Percentiles rank a stretch among this genome's conserved stretches.
Conservation (phyloP, 371 early-diverging fungal species). For the Saksenaea vasiformis region DNA sequence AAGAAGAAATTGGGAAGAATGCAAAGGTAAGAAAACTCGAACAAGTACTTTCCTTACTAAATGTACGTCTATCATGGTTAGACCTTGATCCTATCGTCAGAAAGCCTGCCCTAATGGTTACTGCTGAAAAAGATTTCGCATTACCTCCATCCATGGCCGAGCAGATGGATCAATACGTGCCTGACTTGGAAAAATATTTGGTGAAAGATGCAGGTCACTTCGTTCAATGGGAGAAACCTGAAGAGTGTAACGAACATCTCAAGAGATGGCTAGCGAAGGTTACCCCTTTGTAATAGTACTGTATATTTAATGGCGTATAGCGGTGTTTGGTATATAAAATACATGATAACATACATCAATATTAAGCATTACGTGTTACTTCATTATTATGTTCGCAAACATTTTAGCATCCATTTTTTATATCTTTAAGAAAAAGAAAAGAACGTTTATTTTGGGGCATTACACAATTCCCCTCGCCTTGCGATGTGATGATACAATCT, state of each 20-base stretch:
- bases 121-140: conserved; percentile 40
- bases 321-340: too few relatives aligned
- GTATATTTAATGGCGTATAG: background rate
- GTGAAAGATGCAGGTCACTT: conserved; percentile 47
- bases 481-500: too few relatives aligned
- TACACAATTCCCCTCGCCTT: too few relatives aligned
- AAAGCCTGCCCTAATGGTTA: conserved; percentile 43
- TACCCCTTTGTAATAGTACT: conserved; percentile 12
- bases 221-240: conserved; percentile 48
- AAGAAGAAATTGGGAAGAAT: conserved; percentile 40
- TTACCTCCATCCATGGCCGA: conserved; percentile 46
- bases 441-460: background rate
- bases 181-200: conserved; percentile 32
- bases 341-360: too few relatives aligned
- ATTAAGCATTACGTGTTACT: too few relatives aligned
- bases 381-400: too few relatives aligned
- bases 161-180: conserved; percentile 32
- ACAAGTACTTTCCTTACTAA: background rate
- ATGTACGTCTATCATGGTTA: background rate
- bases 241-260: conserved; percentile 34
- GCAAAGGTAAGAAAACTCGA: conserved; percentile 24
- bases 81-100: conserved; percentile 37
- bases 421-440: background rate
- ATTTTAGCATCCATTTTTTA: too few relatives aligned
- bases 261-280: conserved; percentile 36